phyloP scores from a whole-genome alignment of 495 filamentous ascomycete genomes.

The Podospora pseudopauciseta region DNA sequence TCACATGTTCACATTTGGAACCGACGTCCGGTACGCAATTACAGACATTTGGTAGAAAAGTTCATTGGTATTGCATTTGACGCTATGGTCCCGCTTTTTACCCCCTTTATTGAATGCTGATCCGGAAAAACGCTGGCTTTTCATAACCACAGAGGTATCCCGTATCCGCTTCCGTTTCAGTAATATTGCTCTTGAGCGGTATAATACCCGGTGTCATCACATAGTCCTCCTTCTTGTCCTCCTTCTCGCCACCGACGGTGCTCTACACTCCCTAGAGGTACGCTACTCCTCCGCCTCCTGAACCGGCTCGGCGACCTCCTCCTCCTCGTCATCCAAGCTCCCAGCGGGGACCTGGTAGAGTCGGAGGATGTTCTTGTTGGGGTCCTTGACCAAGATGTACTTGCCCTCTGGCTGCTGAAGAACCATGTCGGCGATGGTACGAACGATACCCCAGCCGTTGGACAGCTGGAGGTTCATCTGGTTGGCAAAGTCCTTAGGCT shows the following conservation, averaged over 20 bases:
- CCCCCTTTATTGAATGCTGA: neutral
- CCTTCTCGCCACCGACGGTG: neutral
- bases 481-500: slow-evolving; percentile 90
- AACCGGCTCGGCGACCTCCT: slow-evolving; percentile 30
- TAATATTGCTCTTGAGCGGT: neutral
- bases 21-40: neutral
- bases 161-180: slow-evolving; percentile 7
- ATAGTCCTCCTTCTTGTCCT: neutral
- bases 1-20: too few species aligned
- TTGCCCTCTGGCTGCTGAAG: slow-evolving; percentile 69
- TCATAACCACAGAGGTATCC: neutral
- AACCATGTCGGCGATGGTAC: slow-evolving; percentile 91
- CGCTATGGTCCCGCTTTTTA: neutral
- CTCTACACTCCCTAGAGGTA: too few species aligned
- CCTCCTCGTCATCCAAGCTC: slow-evolving; percentile 72
- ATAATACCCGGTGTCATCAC: too few species aligned
- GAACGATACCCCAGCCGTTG: slow-evolving; percentile 98
- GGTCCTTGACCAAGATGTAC: slow-evolving; percentile 76
- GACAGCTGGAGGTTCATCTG: slow-evolving; percentile 97
- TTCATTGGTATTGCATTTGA: neutral
- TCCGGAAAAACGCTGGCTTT: neutral
- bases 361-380: slow-evolving; percentile 89
- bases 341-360: slow-evolving; percentile 85
- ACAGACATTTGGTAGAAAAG: neutral
- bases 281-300: slow-evolving; percentile 34